Evolutionary conservation across 192 early-diverging fungal species (phyloP).

Genomic region (Umbelopsis isabellina): DNA sequence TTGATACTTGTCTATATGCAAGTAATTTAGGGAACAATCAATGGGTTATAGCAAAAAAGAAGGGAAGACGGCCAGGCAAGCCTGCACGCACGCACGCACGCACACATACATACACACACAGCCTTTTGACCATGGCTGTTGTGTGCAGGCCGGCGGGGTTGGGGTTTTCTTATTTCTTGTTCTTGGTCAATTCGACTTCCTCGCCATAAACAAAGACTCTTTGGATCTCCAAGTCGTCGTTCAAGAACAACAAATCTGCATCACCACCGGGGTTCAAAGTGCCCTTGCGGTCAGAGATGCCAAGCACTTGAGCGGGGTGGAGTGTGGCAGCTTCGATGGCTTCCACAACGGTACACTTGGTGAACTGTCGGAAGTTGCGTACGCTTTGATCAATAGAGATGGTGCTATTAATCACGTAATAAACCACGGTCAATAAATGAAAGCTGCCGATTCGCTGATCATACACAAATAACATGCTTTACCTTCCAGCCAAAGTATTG

Average conservation of each 20-base stretch:
- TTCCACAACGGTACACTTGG: slow-evolving; percentile 74
- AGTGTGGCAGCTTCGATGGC: slow-evolving; percentile 81
- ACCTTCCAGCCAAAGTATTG: slow-evolving; percentile 70
- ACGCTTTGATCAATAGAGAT: slow-evolving; percentile 74
- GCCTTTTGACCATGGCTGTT: too few species aligned
- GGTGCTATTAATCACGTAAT: slow-evolving; percentile 36
- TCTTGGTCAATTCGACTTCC: slow-evolving; percentile 48
- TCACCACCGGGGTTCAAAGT: slow-evolving; percentile 73
- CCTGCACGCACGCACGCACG: too few species aligned
- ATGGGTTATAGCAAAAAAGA: too few species aligned
- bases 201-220: slow-evolving; percentile 73
- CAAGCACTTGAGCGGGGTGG: slow-evolving; percentile 75
- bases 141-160: too few species aligned
- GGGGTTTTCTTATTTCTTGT: neutral
- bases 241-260: slow-evolving; percentile 76
- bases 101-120: too few species aligned
- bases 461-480: neutral
- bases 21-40: too few species aligned
- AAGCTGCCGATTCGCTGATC: neutral
- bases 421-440: neutral
- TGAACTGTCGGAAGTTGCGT: slow-evolving; percentile 78
- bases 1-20: too few species aligned
- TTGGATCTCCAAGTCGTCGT: slow-evolving; percentile 66
- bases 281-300: slow-evolving; percentile 73
- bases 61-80: too few species aligned